Percentiles rank a stretch among this genome's conserved stretches.
These are phyloP conservation scores for Ceratocystis ficicola DNA, from an alignment of 2,329 filamentous ascomycete genomes.

Conservation along the genomic window DNA sequence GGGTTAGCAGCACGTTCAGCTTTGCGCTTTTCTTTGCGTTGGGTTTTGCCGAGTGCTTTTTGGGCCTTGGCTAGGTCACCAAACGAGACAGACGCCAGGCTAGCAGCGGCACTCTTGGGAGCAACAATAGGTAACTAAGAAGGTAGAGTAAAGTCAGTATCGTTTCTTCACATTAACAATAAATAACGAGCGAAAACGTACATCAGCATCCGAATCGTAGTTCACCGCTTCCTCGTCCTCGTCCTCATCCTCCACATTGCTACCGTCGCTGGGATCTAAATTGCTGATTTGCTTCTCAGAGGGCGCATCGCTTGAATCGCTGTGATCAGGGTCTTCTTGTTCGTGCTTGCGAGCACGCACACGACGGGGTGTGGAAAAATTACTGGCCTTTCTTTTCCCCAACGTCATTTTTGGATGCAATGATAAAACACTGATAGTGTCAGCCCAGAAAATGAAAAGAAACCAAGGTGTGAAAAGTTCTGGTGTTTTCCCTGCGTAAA, in stretches of 20 bases:
- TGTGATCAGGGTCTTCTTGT: constrained; percentile 34
- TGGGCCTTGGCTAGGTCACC: constrained; percentile 83
- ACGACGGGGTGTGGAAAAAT: constrained; percentile 32
- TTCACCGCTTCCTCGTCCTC: constrained; percentile 26
- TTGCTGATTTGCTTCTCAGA: constrained; percentile 27
- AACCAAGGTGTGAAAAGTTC: no score
- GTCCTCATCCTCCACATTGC: constrained; percentile 28
- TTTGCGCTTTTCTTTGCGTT: constrained; percentile 27
- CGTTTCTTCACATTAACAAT: background rate
- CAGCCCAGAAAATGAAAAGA: background rate
- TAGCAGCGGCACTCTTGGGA: constrained; percentile 1
- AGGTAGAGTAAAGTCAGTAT: background rate
- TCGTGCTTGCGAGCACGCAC: constrained; percentile 34
- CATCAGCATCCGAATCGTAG: constrained; percentile 21
- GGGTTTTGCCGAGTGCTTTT: constrained; percentile 42
- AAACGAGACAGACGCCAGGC: constrained; percentile 60
- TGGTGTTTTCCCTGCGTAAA: background rate
- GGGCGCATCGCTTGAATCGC: constrained; percentile 28
- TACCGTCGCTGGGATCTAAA: constrained; percentile 26
- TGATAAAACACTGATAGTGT: background rate
- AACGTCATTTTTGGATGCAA: constrained; percentile 28
- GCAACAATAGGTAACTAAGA: constrained; percentile 1
- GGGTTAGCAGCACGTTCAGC: constrained; percentile 13
- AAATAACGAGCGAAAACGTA: background rate
- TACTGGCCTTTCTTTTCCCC: constrained; percentile 34